Base-by-base conservation (phyloP, 2,329 filamentous ascomycete genomes). In the Fusarium sp. region DNA sequence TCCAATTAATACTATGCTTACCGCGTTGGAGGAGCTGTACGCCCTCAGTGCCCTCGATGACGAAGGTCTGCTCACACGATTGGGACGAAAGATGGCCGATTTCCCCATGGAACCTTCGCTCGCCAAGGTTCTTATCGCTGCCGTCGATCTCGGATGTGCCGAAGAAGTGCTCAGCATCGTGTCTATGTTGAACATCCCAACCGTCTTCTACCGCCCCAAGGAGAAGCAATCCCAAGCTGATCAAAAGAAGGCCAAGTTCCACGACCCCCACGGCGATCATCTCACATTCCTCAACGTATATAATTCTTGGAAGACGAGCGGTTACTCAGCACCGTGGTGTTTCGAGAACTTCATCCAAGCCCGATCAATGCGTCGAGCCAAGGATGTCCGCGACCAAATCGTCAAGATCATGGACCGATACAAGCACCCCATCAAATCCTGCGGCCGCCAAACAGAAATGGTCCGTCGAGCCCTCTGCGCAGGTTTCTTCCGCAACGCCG, bases 331-430 rank as follows among this genome's bases (percentile, higher is more conserved):
- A 60, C 90, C 94, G 0, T 99, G 96, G 96, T 98, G 96, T 78
- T 95, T 93, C 72, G 97, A 99, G 77, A 98, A 99, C 80, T 99
- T 97, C 79, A 96, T 99, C 78, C 94, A 98, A 78, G 94, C 93
- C 7, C 89, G 94, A 3, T 90, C 90, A 34, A 97, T 99, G 88
- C 88, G 90, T 62, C 91, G 95, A 13, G 94, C 93, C 12, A 93
- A 95, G 78, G 96, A 99, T 78, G 94, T 99, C 1, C 89, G 96
- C 19, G 91, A 97, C 65, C 96, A 99, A 80, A 86, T 99, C 5
- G 88, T 95, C 55, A 93, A 92, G 73, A 98, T 99, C 79, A 97
- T 99, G 91, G 89, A 96, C 58, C 89, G 96, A 8, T 96, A 98
- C 81, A 91, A 91, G 60, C 93, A 97, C 73, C 86, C 87, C 0